Evolutionary conservation across 2,329 filamentous ascomycete genomes (phyloP).

Genomic region (Annulohypoxylon truncatum): DNA sequence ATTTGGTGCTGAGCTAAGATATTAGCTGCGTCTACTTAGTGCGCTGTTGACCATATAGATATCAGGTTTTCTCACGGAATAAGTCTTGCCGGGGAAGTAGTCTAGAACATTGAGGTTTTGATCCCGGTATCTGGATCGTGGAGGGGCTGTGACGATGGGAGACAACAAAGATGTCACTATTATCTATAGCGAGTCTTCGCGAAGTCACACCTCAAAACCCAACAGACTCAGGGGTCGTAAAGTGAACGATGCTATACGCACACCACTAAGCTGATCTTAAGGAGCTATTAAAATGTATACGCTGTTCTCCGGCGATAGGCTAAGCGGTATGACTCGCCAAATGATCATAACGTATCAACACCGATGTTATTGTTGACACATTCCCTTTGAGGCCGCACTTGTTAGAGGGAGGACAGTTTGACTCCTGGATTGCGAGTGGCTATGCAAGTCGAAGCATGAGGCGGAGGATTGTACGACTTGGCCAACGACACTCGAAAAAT

Average conservation of each 20-base stretch:
- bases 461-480: background rate
- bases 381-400: background rate
- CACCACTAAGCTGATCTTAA: background rate
- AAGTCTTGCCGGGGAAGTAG: background rate
- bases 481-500: background rate
- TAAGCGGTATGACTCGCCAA: background rate
- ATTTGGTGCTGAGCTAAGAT: constrained; percentile 26
- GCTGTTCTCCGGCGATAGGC: background rate
- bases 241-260: background rate
- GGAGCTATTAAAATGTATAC: background rate
- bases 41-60: background rate
- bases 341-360: background rate
- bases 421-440: background rate
- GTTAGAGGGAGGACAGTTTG: background rate
- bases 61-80: background rate
- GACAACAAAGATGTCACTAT: background rate
- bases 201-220: background rate
- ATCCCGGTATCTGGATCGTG: background rate
- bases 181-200: background rate
- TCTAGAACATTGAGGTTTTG: background rate
- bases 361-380: background rate
- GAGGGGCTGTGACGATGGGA: background rate
- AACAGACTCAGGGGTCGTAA: background rate
- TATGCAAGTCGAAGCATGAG: background rate
- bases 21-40: constrained; percentile 10